phyloP scores from a whole-genome alignment of 805 yeast species.

The Starmerella apicola region DNA sequence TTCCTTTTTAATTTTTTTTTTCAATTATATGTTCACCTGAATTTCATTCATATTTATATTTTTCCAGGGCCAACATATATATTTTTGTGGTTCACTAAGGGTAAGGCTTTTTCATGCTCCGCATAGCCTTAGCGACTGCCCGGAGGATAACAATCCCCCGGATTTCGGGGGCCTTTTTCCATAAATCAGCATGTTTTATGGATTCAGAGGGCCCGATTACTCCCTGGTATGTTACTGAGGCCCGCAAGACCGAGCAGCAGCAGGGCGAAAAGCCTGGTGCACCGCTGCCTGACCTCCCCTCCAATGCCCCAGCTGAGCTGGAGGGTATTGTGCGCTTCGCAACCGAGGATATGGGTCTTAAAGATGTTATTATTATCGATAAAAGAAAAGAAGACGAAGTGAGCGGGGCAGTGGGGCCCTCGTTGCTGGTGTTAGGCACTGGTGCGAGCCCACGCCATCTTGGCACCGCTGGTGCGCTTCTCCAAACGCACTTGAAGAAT shows the following conservation, averaged over 20 bases:
- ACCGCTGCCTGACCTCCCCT: slow-evolving; percentile 47
- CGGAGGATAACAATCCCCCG: no score
- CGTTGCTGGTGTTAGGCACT: slow-evolving; percentile 49
- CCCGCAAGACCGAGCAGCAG: slow-evolving; percentile 20
- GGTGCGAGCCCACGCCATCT: slow-evolving; percentile 71
- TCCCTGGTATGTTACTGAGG: slow-evolving; percentile 50
- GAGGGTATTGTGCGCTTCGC: slow-evolving; percentile 35
- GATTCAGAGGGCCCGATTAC: neutral
- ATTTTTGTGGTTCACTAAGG: no score
- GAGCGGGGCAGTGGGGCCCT: slow-evolving; percentile 30
- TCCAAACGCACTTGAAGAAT: slow-evolving; percentile 48
- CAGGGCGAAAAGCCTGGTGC: slow-evolving; percentile 10
- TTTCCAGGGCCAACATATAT: no score
- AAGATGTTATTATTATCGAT: slow-evolving; percentile 53
- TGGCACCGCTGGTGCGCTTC: slow-evolving; percentile 51
- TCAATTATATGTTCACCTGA: no score
- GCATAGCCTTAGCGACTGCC: neutral
- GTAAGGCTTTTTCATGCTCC: no score
- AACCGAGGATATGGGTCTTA: slow-evolving; percentile 51
- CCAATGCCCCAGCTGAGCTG: slow-evolving; percentile 42
- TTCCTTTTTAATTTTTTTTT: no score
- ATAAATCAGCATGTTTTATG: neutral
- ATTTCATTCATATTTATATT: no score
- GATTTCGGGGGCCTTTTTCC: neutral
- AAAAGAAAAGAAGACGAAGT: slow-evolving; percentile 32